A percentile compares a stretch with the other conserved stretches of the same genome.
These are phyloP conservation scores for Calonectria henricotiae DNA, from an alignment of 2,329 filamentous ascomycete genomes.

Conservation along the genomic window DNA sequence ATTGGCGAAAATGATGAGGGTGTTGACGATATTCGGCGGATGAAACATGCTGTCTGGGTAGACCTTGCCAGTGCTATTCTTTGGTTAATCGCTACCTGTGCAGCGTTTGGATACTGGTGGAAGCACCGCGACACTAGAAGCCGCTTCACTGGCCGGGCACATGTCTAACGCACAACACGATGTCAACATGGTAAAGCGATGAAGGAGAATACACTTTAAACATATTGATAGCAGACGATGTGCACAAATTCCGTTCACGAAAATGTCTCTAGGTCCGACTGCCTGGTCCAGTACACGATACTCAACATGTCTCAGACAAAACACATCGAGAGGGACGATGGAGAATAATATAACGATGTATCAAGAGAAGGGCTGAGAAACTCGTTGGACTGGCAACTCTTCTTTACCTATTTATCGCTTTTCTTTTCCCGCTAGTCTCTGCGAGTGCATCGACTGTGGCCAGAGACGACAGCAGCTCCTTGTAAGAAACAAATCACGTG, in stretches of 20 bases:
- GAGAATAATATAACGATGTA: not conserved
- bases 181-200: not conserved
- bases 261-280: too few relatives aligned
- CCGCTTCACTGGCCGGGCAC: constrained; percentile 74
- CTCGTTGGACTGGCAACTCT: not conserved
- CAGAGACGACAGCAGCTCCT: not conserved
- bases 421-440: not conserved
- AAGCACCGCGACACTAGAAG: constrained; percentile 68
- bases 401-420: not conserved
- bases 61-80: constrained; percentile 82
- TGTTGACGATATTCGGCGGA: constrained; percentile 76
- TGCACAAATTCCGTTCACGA: not conserved
- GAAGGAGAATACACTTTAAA: not conserved
- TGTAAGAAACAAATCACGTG: too few relatives aligned
- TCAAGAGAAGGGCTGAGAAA: not conserved
- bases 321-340: not conserved
- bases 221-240: not conserved
- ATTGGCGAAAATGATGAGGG: constrained; percentile 79
- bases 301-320: not conserved
- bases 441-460: not conserved
- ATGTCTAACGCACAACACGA: constrained; percentile 59
- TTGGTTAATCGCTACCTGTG: constrained; percentile 79
- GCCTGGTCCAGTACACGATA: not conserved
- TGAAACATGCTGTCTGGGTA: constrained; percentile 92
- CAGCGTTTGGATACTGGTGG: constrained; percentile 73